Conservation (phyloP, 2,329 filamentous ascomycete species). For the Polychaeton citri region DNA sequence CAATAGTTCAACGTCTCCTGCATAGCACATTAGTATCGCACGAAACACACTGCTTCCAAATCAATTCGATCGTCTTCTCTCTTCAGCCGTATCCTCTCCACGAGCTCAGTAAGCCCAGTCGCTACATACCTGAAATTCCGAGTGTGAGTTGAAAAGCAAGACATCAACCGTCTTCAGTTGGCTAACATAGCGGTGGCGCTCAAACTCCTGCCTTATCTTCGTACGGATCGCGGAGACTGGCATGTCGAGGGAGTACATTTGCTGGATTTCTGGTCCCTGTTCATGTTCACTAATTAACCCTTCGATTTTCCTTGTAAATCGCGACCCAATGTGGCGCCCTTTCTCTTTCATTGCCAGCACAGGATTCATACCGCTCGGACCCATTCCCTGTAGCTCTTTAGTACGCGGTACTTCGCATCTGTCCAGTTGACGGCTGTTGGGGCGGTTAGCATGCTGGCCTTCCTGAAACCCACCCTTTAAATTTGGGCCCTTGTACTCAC, state of each 20-base stretch:
- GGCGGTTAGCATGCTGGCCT: constrained; percentile 2
- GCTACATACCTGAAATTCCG: constrained; percentile 75
- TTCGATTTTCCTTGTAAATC: too few relatives aligned
- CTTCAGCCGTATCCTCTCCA: background rate
- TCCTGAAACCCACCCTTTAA: constrained; percentile 1
- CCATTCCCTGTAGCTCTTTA: constrained; percentile 89
- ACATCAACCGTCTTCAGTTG: constrained; percentile 83
- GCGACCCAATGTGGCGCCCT: constrained; percentile 21
- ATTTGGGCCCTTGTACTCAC: constrained; percentile 27
- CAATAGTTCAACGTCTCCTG: constrained; percentile 99
- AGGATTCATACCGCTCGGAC: constrained; percentile 68
- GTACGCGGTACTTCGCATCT: constrained; percentile 76
- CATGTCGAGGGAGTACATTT: constrained; percentile 88
- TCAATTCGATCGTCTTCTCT: background rate
- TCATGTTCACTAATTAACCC: background rate
- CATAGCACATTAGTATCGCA: background rate
- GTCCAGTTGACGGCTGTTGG: constrained; percentile 68
- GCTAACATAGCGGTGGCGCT: constrained; percentile 84
- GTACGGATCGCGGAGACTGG: constrained; percentile 80
- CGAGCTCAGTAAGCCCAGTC: background rate
- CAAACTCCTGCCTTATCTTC: constrained; percentile 92
- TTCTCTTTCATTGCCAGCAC: too few relatives aligned
- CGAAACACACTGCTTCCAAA: too few relatives aligned
- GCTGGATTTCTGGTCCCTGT: constrained; percentile 91
- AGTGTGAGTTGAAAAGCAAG: constrained; percentile 76